phyloP scores from a whole-genome alignment of 495 filamentous ascomycete genomes.

The Talaromyces wortmannii region DNA sequence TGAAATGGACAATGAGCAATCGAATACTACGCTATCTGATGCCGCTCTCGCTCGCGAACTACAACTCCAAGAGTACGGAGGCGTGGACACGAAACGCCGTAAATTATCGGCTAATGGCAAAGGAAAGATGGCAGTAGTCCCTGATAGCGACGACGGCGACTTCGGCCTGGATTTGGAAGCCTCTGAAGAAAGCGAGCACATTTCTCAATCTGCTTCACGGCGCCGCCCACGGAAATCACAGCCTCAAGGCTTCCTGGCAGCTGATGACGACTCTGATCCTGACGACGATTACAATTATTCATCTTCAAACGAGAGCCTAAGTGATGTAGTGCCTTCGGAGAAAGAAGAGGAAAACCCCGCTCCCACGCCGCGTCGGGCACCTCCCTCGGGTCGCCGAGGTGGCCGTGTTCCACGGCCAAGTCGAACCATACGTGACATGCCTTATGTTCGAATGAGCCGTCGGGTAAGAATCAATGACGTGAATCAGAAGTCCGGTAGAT shows the following conservation, averaged over 20 bases:
- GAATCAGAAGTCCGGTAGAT: neutral
- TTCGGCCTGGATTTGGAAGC: conserved; percentile 1
- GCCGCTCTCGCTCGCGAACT: conserved; percentile 50
- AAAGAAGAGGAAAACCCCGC: neutral
- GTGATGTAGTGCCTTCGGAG: neutral
- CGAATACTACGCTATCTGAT: conserved; percentile 36
- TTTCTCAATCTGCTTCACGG: neutral
- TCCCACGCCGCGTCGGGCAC: neutral
- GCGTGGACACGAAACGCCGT: conserved; percentile 14
- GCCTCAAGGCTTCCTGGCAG: neutral
- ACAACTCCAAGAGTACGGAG: conserved; percentile 56
- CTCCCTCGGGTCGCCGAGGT: neutral
- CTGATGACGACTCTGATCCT: conserved; percentile 7
- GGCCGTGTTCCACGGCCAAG: neutral
- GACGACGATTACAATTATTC: conserved; percentile 7
- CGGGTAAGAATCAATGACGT: conserved; percentile 22
- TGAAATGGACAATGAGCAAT: conserved; percentile 19
- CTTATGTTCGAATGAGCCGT: conserved; percentile 13
- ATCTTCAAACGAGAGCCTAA: conserved; percentile 5
- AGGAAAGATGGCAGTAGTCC: neutral
- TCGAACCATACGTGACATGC: neutral
- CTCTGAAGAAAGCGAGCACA: conserved; percentile 14
- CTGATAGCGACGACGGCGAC: conserved; percentile 7
- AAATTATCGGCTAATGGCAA: conserved; percentile 11
- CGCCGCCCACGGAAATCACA: conserved; percentile 1